Conservation (phyloP, 2,329 filamentous ascomycete genomes). For the Talaromyces sp. region DNA sequence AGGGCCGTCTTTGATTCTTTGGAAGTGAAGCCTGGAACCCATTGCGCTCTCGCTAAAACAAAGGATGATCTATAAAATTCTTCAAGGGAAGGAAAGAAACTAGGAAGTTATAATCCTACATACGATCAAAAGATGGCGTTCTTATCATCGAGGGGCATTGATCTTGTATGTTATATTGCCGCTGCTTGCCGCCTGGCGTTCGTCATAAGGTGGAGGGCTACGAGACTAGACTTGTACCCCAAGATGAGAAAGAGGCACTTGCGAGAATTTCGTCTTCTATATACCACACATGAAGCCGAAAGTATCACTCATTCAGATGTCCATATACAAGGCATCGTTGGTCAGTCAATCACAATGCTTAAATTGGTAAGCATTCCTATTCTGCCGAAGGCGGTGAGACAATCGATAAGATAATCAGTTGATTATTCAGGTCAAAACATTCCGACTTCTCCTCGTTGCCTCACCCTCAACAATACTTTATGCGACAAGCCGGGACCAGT, state of each 20-base stretch:
- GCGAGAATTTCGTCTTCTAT: no score
- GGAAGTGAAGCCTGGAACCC: slow-evolving; percentile 29
- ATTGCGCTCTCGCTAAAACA: slow-evolving; percentile 19
- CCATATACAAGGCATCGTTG: not conserved
- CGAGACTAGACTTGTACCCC: not conserved
- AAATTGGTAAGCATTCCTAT: slow-evolving; percentile 17
- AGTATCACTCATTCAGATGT: not conserved
- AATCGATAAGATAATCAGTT: slow-evolving; percentile 11
- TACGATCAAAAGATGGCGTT: not conserved
- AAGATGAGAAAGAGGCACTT: not conserved
- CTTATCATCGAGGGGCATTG: not conserved
- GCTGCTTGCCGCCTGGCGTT: not conserved
- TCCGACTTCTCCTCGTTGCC: not conserved
- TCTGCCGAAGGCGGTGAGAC: slow-evolving; percentile 17
- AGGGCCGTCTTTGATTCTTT: slow-evolving; percentile 27
- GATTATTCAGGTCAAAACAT: slow-evolving; percentile 1
- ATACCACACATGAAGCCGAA: not conserved
- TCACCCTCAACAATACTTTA: not conserved
- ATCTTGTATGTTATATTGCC: not conserved
- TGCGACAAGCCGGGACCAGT: not conserved
- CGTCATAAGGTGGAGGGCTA: not conserved
- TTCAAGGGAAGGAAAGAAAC: not conserved
- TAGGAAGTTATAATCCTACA: not conserved
- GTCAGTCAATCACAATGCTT: slow-evolving; percentile 7
- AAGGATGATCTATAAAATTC: no score